Base-by-base conservation (phyloP, 129 eudicot genomes). In the Pittosporum tobira region DNA sequence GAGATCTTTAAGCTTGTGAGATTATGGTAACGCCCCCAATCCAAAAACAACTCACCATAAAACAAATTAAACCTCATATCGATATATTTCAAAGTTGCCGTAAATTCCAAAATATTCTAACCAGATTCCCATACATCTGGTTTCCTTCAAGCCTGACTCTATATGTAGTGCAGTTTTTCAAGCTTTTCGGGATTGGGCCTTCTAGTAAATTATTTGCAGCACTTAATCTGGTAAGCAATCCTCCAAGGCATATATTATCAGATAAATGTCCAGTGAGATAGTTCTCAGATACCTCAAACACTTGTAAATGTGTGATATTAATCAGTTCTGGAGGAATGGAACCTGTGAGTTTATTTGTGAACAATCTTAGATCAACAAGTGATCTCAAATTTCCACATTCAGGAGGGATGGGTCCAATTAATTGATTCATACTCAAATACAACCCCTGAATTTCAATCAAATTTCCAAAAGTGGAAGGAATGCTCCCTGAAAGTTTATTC, bases 91-190 rank as follows among this genome's bases (percentile, higher is more conserved):
- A n/a, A 79, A 48, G 28, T 59, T 12, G 0, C 78, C 81, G 40
- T 79, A 75, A 9, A 59, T 34, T 4, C 78, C 78, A 46, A 79
- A 74, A 58, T 57, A 65, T 58, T 74, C 62, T 1, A 66, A 61
- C n/a, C 37, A 71, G 40, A 37, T 74, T 63, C 19, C 77, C 72
- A 0, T 50, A 6, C 8, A 79, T 23, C 52, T 63, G 77, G 74
- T 79, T 79, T 9, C 34, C 14, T 5, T 73, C 48, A 20, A 78
- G 67, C 20, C 64, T 38, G 12, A 72, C 20, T 10, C 73, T 60
- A 3, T 0, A 0, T 19, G 73, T 73, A 36, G 59, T 51, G 47
- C 79, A 77, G 2, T 77, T 73, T 67, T 69, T 72, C 31, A 77
- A 6, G 52, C 75, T 77, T 50, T 52, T 59, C 15, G 83, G 78